Evolutionary conservation across 148 eudicot species (phyloP), one percentile per base, ranked within the genome.

Genomic region (Amaranthus palmeri): DNA sequence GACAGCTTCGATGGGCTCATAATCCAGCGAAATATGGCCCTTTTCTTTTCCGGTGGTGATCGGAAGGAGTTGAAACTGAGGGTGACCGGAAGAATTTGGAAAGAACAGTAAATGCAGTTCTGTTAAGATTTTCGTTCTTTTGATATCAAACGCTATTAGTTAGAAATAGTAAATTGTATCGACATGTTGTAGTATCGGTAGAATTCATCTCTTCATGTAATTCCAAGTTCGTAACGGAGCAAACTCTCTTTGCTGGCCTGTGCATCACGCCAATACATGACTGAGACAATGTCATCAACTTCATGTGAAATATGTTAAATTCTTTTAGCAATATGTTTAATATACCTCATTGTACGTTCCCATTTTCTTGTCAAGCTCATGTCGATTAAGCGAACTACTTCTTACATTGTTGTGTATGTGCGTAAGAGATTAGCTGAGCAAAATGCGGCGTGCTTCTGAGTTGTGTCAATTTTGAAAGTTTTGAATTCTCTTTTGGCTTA

Each of bases 1-100:
- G 88, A 85, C 64, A 85, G 85, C 72, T 80, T 80, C 45, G 88
- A 85, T 6, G 88, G 88, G 17, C 88, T 85, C 62, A 82, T 85
- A 54, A 82, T 85, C 59, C 85, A 85, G 72, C 76, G 88, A 59
- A 85, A 82, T 61, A 85, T 87, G 90, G 88, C 90, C 14, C 88
- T 87, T 66, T 87, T 87, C 83, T 87, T 87, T 76, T 87, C 90
- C 1, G 90, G 90, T 7, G 90, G 88, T 17, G 86, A 87, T 49
- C 76, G 86, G 72, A 87, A 87, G 72, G 88, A 87, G 52, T 62
- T 87, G 58, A 87, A 87, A 73, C 84, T 86, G 42, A 76, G 87
- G 74, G 83, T 84, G 11, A 84, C 85, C 5, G 87, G 87, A 17
- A 76, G 85, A 61, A 84, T 84, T 59, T 81, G 84, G 87, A 84